These are phyloP conservation scores for maize (Zea mays) DNA, from an alignment of 176 grass and related monocot genomes.

Conservation along the genomic window DNA sequence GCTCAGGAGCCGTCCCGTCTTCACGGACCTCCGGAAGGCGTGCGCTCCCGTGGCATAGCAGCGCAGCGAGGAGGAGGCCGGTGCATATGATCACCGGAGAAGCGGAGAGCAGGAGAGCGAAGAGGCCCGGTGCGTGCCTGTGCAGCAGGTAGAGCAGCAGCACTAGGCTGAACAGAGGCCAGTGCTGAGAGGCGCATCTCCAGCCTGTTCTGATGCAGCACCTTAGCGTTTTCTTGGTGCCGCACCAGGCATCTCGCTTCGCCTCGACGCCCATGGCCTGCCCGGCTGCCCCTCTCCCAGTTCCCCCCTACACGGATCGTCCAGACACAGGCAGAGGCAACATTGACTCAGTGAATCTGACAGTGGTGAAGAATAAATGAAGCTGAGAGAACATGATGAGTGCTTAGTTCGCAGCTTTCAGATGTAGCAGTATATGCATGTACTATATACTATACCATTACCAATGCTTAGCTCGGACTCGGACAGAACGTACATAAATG, in stretches of 20 bases:
- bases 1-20: neutral
- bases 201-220: conserved; percentile 45
- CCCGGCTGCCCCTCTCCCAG: neutral
- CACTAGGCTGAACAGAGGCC: conserved; percentile 40
- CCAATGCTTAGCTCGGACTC: neutral
- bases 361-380: neutral
- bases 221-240: conserved; percentile 42
- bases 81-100: conserved; percentile 74
- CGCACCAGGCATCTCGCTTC: conserved; percentile 15
- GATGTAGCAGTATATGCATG: neutral
- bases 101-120: conserved; percentile 48
- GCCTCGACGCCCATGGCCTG: conserved; percentile 26
- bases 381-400: neutral
- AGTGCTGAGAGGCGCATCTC: conserved; percentile 50
- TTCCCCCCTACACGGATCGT: neutral
- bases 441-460: neutral
- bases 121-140: conserved; percentile 52
- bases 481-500: neutral
- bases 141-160: conserved; percentile 61
- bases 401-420: neutral
- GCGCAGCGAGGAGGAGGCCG: conserved; percentile 59
- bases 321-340: neutral
- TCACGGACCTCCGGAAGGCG: conserved; percentile 41
- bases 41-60: conserved; percentile 55
- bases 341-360: conserved; percentile 7